Conservation (phyloP, 768 basidiomycete genomes). For the Russula griseocarnosa region DNA sequence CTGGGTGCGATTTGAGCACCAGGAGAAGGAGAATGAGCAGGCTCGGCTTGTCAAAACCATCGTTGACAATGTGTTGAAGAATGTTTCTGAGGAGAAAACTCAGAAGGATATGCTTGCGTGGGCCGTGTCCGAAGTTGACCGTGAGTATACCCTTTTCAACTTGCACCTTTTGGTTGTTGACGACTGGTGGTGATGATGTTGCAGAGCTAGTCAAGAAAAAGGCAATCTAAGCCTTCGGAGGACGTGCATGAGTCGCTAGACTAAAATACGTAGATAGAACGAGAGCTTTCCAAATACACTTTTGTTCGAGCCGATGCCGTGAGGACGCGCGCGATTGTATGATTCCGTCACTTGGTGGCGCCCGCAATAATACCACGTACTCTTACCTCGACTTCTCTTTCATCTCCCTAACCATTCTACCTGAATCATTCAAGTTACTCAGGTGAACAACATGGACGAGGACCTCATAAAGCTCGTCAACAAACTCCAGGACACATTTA, state of each 20-base stretch:
- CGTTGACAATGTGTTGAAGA: slow-evolving; percentile 81
- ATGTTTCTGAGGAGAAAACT: slow-evolving; percentile 80
- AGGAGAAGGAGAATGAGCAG: slow-evolving; percentile 95
- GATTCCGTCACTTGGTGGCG: not conserved
- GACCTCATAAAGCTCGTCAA: slow-evolving; percentile 94
- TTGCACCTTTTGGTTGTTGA: not conserved
- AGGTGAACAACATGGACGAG: slow-evolving; percentile 67
- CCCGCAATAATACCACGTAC: not conserved
- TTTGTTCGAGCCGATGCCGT: slow-evolving; percentile 19
- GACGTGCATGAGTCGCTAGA: not conserved
- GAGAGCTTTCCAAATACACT: slow-evolving; percentile 18
- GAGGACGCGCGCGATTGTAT: slow-evolving; percentile 14
- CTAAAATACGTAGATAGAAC: slow-evolving; percentile 25
- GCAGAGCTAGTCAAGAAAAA: slow-evolving; percentile 89
- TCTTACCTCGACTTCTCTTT: not conserved
- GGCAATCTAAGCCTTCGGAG: slow-evolving; percentile 58
- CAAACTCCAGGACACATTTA: slow-evolving; percentile 90
- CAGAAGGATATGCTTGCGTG: slow-evolving; percentile 77
- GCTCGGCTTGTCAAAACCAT: slow-evolving; percentile 82
- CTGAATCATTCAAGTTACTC: not conserved
- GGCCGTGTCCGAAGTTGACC: slow-evolving; percentile 87
- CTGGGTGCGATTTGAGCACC: slow-evolving; percentile 98
- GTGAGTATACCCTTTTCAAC: slow-evolving; percentile 51
- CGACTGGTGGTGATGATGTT: slow-evolving; percentile 4
- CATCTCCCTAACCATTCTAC: not conserved